Base-by-base conservation (phyloP, 2,329 filamentous ascomycete genomes). In the Penicillium sp. region DNA sequence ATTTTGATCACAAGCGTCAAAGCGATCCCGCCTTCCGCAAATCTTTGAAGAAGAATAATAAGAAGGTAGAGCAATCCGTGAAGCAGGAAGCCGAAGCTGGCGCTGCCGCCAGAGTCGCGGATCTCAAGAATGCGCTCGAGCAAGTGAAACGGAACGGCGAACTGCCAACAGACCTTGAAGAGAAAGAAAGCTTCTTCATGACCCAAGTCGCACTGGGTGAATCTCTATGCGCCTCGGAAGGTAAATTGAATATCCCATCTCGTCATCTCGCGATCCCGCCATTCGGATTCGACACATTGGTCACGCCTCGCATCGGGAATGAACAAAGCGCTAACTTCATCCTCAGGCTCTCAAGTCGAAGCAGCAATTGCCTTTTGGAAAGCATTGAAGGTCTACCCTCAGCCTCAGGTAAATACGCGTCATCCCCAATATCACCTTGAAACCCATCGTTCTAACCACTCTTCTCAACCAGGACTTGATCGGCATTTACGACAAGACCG, bases 351-450 rank as follows among this genome's bases (percentile, higher is more conserved):
- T 45, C 67, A 76, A 53, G 76, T 96, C 55, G 92, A 97, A 62
- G 90, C 94, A 47, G 93, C 94, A 44, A 80, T 97, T 57, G 91
- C 90, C 75, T 99, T 99, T 79, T 99, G 97, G 84, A 95, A 92
- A 82, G 94, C 92, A 41, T 84, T 99, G 64, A 99, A 99, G 84
- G 94, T 97, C 66, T 99, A 99, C 78, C 94, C 94, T 48, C 89
- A 90, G 68, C 94, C 93, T 34, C 50, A 53, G 50, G 50, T 53
- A 53, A 41, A 39, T 34, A 34, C 47, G 30, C 41, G 2, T 7
- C 38, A 49, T 18, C n/a, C 7, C 14, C 10, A 18, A 10, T 26
- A 40, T 41, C 36, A 14, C 16, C 4, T 45, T 19, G 5, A 32
- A 32, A 8, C 23, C 11, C 27, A 32, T 26, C 4, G 19, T 47